Base-by-base conservation (phyloP, 345 rosid genomes). In the Euclidium syriacum region DNA sequence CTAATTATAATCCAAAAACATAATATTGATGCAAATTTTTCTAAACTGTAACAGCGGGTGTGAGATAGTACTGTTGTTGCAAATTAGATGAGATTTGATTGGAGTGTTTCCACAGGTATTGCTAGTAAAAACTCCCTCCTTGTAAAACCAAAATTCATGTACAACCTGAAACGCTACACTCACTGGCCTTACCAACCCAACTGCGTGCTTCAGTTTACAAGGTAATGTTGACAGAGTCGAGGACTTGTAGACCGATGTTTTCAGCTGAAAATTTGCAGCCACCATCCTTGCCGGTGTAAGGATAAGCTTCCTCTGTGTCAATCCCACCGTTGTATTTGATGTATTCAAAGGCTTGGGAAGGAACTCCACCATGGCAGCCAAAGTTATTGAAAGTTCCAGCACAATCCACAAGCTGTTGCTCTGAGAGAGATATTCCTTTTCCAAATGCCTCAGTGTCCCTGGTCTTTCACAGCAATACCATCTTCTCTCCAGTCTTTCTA, bases 341-440 rank as follows among this genome's bases (percentile, higher is more conserved):
- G 78, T 94, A 94, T 54, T 94, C 99, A 30, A 84, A 94, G 64
- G 99, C 98, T 72, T 91, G 98, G 34, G 96, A 91, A 10, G 95
- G 95, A 77, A 91, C 78, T 36, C 96, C 98, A 60, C 98, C 98
- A 51, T 12, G 36, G 75, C 98, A 91, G 36, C 96, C 98, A 33
- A 76, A 78, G 81, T 91, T 91, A 65, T 82, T 85, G 58, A 86
- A 91, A 29, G 85, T 81, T 41, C 81, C 66, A 26, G 95, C 95
- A 54, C 98, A 91, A 75, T 91, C 98, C 67, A 91, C 96, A 40
- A 91, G 96, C 73, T 91, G 94, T 67, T 91, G 98, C 66, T 91
- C 98, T 0, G 98, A 88, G 1, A 91, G 56, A 25, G 89, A 85
- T 65, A 86, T 91, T 17, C 62, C 67, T 73, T 86, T 86, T 43